Conservation (phyloP, 495 filamentous ascomycete species). For the Trypethelium eluteriae region DNA sequence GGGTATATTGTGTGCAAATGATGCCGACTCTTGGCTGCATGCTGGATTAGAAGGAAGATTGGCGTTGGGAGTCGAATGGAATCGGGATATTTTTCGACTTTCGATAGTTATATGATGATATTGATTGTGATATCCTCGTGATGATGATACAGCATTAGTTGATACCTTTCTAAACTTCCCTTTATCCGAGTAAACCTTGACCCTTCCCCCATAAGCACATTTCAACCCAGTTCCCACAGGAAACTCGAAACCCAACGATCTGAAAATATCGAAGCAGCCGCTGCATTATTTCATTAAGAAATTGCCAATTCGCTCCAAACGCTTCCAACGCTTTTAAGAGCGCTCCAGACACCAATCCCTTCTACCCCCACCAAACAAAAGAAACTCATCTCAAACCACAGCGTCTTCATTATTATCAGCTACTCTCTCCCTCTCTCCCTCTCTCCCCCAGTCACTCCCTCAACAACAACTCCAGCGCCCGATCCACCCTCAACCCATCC, state of each 20-base stretch:
- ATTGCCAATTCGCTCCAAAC: not conserved
- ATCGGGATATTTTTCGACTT: too few species aligned
- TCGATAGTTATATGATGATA: too few species aligned
- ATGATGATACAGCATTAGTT: too few species aligned
- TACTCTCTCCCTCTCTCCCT: not conserved
- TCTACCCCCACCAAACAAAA: not conserved
- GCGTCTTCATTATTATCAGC: not conserved
- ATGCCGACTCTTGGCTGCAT: not conserved
- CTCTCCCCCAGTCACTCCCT: conserved; percentile 25
- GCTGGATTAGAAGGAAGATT: too few species aligned
- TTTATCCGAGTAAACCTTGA: not conserved
- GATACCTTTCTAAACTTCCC: too few species aligned
- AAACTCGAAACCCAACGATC: not conserved
- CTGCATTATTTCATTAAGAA: not conserved
- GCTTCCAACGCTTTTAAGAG: not conserved
- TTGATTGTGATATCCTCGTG: too few species aligned
- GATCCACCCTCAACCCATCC: conserved; percentile 36
- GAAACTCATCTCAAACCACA: not conserved
- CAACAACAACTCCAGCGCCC: conserved; percentile 38
- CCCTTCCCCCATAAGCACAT: not conserved
- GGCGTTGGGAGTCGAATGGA: too few species aligned
- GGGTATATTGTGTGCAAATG: not conserved
- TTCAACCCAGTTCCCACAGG: not conserved
- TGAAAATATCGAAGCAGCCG: not conserved
- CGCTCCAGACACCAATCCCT: not conserved